A percentile compares a stretch with the other conserved stretches of the same genome.
Evolutionary conservation across 176 grass and related monocot species (phyloP).

Genomic region (maize (Zea mays)): Zm-B73-REFERENCE-NAM-5.0 NC_050101.1:176260501-176261000

Average conservation of each 20-base stretch:
- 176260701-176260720: slow-evolving; percentile 3
- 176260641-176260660: neutral
- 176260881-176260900: neutral
- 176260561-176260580: neutral
- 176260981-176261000: slow-evolving; percentile 20
- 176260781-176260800: too few relatives aligned
- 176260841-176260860: neutral
- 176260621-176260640: neutral
- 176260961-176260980: neutral
- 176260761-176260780: neutral
- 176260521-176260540: neutral
- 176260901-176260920: neutral
- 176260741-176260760: slow-evolving; percentile 2
- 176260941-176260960: slow-evolving; percentile 14
- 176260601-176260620: slow-evolving; percentile 1
- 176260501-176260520: neutral
- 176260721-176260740: slow-evolving; percentile 32
- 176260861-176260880: too few relatives aligned
- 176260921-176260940: neutral
- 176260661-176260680: neutral
- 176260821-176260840: neutral
- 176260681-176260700: neutral
- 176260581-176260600: slow-evolving; percentile 29
- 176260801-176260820: neutral
- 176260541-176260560: slow-evolving; percentile 23